A percentile compares a stretch with the other conserved stretches of the same genome.
Evolutionary conservation across 73 alveolate genomes (phyloP).

Genomic region (Paramecium biaurelia): DNA sequence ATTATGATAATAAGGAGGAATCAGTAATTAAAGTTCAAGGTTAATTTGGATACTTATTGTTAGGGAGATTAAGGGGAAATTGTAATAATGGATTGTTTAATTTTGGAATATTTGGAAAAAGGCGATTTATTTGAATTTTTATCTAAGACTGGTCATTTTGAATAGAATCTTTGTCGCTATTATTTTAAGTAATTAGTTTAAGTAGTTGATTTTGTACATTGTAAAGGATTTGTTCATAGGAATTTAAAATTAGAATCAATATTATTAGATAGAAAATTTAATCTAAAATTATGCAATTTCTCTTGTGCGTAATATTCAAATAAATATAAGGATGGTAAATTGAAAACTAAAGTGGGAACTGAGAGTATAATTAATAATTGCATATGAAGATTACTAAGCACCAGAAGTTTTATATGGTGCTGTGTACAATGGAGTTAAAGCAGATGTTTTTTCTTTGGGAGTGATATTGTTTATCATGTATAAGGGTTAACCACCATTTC

Average conservation of each 20-base stretch:
- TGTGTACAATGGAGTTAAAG: neutral
- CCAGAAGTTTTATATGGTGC: slow-evolving; percentile 9
- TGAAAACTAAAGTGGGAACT: slow-evolving; percentile 72
- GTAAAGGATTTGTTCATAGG: slow-evolving; percentile 78
- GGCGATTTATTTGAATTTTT: slow-evolving; percentile 87
- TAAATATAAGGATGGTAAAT: slow-evolving; percentile 65
- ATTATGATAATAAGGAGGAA: neutral
- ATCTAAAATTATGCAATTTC: slow-evolving; percentile 35
- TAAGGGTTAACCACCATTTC: neutral
- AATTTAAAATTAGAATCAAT: slow-evolving; percentile 87
- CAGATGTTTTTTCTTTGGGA: neutral
- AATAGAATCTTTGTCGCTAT: slow-evolving; percentile 73
- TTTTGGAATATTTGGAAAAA: slow-evolving; percentile 81
- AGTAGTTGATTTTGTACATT: slow-evolving; percentile 76
- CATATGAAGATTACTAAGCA: neutral
- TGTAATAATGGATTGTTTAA: neutral
- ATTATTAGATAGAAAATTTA: slow-evolving; percentile 53
- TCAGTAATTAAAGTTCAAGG: neutral
- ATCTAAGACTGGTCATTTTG: slow-evolving; percentile 80
- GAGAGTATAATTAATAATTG: neutral
- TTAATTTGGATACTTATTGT: neutral
- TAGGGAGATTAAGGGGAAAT: neutral
- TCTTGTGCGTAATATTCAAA: slow-evolving; percentile 65
- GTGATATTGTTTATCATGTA: neutral
- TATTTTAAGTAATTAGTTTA: slow-evolving; percentile 75